A percentile compares a stretch with the other conserved stretches of the same genome.
phyloP scores from a whole-genome alignment of 2,329 filamentous ascomycete species.

The Ceratocystis albifundus region DNA sequence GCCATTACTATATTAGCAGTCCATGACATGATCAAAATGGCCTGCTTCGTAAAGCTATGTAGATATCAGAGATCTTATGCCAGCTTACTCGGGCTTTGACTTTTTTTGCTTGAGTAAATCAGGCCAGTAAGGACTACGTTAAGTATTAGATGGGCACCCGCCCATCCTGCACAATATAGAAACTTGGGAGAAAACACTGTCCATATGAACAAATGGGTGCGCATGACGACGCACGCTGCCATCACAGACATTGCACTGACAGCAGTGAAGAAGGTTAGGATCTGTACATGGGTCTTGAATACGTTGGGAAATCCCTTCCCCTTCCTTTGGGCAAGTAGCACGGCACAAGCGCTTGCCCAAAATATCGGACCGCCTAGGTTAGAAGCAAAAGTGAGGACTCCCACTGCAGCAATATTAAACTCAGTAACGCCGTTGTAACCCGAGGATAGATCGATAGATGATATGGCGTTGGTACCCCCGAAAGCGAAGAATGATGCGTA shows the following conservation, averaged over 20 bases:
- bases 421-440: constrained; percentile 83
- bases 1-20: not conserved
- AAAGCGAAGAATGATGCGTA: constrained; percentile 79
- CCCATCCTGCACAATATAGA: constrained; percentile 84
- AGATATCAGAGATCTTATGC: not conserved
- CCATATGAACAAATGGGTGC: constrained; percentile 94
- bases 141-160: constrained; percentile 66
- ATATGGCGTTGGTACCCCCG: constrained; percentile 88
- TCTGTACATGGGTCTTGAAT: constrained; percentile 43
- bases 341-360: constrained; percentile 60
- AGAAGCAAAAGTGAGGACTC: constrained; percentile 67
- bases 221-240: constrained; percentile 70
- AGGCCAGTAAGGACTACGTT: constrained; percentile 53
- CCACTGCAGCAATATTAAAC: constrained; percentile 74
- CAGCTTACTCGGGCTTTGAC: too few species aligned
- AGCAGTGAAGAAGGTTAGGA: constrained; percentile 61
- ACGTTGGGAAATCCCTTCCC: constrained; percentile 24
- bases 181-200: constrained; percentile 98
- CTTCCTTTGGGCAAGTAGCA: constrained; percentile 40
- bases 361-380: constrained; percentile 91
- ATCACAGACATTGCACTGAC: constrained; percentile 62
- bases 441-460: constrained; percentile 84
- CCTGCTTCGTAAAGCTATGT: not conserved
- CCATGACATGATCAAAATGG: not conserved
- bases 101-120: constrained; percentile 33